Base-by-base conservation (phyloP, 148 eudicot genomes). In the Nepenthes gracilis region DNA sequence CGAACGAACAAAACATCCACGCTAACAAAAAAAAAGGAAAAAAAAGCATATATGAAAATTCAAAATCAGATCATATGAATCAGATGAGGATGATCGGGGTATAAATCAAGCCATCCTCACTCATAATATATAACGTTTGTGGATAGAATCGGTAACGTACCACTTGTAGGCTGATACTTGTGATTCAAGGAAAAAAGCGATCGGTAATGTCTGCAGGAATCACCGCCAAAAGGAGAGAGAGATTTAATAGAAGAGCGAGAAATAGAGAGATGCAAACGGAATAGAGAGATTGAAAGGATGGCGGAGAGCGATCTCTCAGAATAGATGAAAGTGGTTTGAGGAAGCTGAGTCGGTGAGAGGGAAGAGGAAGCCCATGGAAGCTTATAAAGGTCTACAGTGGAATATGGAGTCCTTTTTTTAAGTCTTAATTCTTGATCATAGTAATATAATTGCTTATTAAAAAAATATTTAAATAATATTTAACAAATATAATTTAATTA, bases 81-180 rank as follows among this genome's bases (percentile, higher is more conserved):
- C 4, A 55, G 38, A 33, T 2, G 3, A n/a, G 55, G 63, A 38
- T 68, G 69, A 73, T 55, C 62, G 45, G 37, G 33, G 63, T 23
- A 23, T 23, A 23, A 23, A 23, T 23, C 23, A 23, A 23, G 23
- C 23, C 23, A 23, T 23, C 23, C 23, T 23, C 23, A 23, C 23
- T 23, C 23, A 23, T 23, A 23, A 23, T 23, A 23, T 23, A 55
- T 70, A 36, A 58, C 54, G 5, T 62, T 12, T 9, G 11, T 9
- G 35, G 7, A 35, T 15, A 2, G 9, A 59, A 59, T 23, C 53
- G 55, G 61, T 59, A 47, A 68, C 72, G 54, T 65, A 74, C 73
- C 55, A 64, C 61, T 67, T 34, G 53, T 54, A 6, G 64, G 67
- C 49, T 69, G 59, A 60, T 2, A 60, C 55, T 64, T 43, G 55